These are phyloP conservation scores for Arachis stenosperma DNA, from an alignment of 306 rosid species.

Conservation along the genomic window DNA sequence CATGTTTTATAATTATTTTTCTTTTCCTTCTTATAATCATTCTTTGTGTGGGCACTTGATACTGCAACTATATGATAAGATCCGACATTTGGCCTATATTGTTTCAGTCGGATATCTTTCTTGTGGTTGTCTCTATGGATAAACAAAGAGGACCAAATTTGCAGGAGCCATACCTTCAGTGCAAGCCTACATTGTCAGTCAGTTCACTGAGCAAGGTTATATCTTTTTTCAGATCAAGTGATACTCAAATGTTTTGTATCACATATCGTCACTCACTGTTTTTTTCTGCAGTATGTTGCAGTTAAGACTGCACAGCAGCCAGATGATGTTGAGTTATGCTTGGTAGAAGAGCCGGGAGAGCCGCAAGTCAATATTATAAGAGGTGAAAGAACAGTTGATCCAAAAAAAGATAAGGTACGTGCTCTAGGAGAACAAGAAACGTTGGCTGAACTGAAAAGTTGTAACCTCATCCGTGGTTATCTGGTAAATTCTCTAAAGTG, in stretches of 20 bases:
- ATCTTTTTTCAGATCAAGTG: conserved; percentile 28
- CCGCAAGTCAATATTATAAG: conserved; percentile 34
- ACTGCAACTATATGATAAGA: conserved; percentile 2
- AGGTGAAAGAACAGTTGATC: conserved; percentile 41
- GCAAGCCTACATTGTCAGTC: conserved; percentile 61
- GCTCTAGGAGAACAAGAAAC: conserved; percentile 57
- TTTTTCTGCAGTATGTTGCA: conserved; percentile 61
- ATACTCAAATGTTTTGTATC: conserved; percentile 15
- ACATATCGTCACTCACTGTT: conserved; percentile 31
- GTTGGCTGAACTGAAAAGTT: conserved; percentile 54
- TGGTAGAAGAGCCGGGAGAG: conserved; percentile 53
- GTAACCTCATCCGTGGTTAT: conserved; percentile 44
- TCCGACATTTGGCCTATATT: conserved; percentile 18
- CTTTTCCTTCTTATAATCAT: conserved; percentile 2
- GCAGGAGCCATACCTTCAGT: conserved; percentile 59
- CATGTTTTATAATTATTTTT: background rate
- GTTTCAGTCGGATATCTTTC: conserved; percentile 56
- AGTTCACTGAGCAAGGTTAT: conserved; percentile 61
- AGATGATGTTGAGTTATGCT: conserved; percentile 59
- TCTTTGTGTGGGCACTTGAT: conserved; percentile 11
- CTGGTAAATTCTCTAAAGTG: conserved; percentile 55
- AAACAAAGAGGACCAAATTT: conserved; percentile 60
- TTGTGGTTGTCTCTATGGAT: conserved; percentile 67
- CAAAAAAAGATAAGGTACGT: conserved; percentile 49
- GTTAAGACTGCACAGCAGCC: conserved; percentile 42